Evolutionary conservation across 331 rosid species (phyloP), one percentile per base, ranked within the genome.

Genomic region (Telfairia occidentalis): DNA sequence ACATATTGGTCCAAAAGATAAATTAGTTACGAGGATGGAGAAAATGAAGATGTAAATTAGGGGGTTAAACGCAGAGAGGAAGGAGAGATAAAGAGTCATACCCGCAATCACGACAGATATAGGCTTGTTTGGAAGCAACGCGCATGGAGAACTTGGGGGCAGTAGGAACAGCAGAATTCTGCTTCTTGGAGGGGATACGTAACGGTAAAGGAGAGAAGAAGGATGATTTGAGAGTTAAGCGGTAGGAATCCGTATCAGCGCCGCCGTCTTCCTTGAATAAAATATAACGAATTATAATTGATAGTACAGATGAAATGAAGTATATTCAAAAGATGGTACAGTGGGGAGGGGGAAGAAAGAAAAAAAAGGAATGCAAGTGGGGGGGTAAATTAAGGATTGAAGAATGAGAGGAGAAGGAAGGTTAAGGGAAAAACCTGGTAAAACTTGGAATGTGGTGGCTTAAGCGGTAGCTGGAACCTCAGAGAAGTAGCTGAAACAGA

Each of bases 51-150:
- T 3, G 24, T 78, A 13, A 70, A 60, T 61, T 29, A 65, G 24
- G 63, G 34, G 37, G 7, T n/a, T n/a, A 48, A 19, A 52, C 12
- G 35, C 35, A 10, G 61, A 49, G 10, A 6, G 38, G 59, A 18
- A 11, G 35, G 60, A 57, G 43, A 75, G 8, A 53, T 32, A 50
- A 0, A 55, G 5, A 4, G 49, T 65, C 13, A 9, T 76, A 94
- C 97, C 97, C 97, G 98, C 98, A 94, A 78, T 94, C 97, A 9
- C 95, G 97, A 65, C 98, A 94, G 76, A 94, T 89, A 76, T 94
- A 94, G 82, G 95, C 77, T 82, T 90, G 88, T 78, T 92, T 92
- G 78, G 96, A 88, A 57, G 97, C 89, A 1, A 85, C 83, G 4
- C 97, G 92, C 97, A 92, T 90, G 81, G 92, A 88, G 82, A 88